A percentile compares a stretch with the other conserved stretches of the same genome.
Conservation (phyloP, 129 eudicot species). For the Flaveria trinervia region DNA sequence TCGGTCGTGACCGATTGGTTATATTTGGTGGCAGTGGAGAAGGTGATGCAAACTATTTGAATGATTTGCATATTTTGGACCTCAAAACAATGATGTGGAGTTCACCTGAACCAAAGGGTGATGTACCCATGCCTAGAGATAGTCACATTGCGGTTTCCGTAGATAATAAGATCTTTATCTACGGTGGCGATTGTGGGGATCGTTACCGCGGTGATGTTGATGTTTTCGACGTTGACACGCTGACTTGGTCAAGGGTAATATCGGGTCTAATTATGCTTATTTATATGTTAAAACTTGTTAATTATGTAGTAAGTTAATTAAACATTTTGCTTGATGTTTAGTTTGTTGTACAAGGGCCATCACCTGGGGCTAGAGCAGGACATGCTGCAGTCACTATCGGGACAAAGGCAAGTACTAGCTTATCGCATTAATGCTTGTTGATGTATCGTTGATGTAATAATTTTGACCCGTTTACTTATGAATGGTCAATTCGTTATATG, state of each 20-base stretch:
- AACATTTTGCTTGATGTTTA: conserved; percentile 23
- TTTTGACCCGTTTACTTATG: conserved; percentile 1
- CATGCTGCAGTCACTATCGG: conserved; percentile 77
- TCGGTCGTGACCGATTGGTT: conserved; percentile 56
- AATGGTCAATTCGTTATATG: background rate
- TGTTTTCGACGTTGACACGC: conserved; percentile 62
- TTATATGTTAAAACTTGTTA: background rate
- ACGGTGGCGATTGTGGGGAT: conserved; percentile 94
- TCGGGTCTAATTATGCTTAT: background rate
- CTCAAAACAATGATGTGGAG: conserved; percentile 79
- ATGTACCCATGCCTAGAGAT: conserved; percentile 71
- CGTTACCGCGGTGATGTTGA: conserved; percentile 77
- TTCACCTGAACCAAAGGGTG: conserved; percentile 55
- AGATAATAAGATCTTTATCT: conserved; percentile 56
- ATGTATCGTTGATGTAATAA: background rate
- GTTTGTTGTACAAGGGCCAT: conserved; percentile 60
- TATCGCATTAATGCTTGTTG: background rate
- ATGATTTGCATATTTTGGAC: conserved; percentile 82
- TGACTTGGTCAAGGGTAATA: conserved; percentile 75
- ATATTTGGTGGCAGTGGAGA: conserved; percentile 97
- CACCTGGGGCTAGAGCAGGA: conserved; percentile 89
- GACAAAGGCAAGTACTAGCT: conserved; percentile 55
- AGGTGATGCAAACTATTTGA: conserved; percentile 79
- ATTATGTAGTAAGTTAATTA: background rate
- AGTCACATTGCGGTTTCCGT: conserved; percentile 77